phyloP scores from a whole-genome alignment of 768 basidiomycete genomes.

The Mycena sanguinolenta region DNA sequence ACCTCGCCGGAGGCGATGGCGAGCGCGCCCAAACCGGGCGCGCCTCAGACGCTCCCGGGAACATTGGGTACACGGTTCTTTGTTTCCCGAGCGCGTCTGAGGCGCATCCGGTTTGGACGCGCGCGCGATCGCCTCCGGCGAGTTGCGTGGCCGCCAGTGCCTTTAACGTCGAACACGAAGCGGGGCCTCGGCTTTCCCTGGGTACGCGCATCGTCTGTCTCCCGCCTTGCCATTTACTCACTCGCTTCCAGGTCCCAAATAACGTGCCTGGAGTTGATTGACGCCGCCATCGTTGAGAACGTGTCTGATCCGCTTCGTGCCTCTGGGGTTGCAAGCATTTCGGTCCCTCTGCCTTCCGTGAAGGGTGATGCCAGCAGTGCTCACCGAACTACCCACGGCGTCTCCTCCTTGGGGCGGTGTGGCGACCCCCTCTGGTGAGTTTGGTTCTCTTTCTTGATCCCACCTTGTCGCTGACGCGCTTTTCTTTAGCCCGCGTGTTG shows the following conservation, averaged over 20 bases:
- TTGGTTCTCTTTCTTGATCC: neutral
- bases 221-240: neutral
- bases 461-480: neutral
- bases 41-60: no score
- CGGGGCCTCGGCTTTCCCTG: neutral
- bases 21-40: no score
- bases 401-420: constrained; percentile 7
- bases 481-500: neutral
- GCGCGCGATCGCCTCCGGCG: no score
- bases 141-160: neutral
- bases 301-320: constrained; percentile 2
- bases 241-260: neutral
- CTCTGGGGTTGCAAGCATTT: constrained; percentile 10
- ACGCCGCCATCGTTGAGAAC: neutral
- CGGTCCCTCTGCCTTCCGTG: constrained; percentile 5
- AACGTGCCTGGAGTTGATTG: neutral
- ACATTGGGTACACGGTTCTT: no score
- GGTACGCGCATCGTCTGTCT: neutral
- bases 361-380: constrained; percentile 9
- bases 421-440: neutral
- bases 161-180: neutral
- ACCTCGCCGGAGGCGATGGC: no score
- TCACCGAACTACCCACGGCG: neutral
- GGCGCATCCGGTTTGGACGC: no score
- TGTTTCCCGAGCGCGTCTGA: no score